Evolutionary conservation across 805 yeast genomes (phyloP).

Genomic region (Candida andamanensis): DNA sequence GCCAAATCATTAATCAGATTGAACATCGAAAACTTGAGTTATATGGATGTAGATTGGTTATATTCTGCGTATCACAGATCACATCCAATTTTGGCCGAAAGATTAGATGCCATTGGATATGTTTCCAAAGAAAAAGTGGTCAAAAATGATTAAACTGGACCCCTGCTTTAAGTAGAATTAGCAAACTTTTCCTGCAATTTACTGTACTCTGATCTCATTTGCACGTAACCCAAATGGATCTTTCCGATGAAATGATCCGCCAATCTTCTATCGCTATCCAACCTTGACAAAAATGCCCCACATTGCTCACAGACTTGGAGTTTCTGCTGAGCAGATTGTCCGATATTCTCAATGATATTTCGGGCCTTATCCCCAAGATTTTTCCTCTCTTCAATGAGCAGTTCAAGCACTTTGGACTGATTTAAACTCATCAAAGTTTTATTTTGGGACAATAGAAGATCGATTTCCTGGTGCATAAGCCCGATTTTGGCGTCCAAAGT

Average conservation of each 20-base stretch:
- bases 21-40: slow-evolving; percentile 73
- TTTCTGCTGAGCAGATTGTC: slow-evolving; percentile 85
- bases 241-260: slow-evolving; percentile 90
- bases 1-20: slow-evolving; percentile 68
- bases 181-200: slow-evolving; percentile 24
- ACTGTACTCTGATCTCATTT: slow-evolving; percentile 56
- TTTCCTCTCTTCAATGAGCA: slow-evolving; percentile 44
- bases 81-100: slow-evolving; percentile 89
- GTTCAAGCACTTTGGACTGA: slow-evolving; percentile 45
- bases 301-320: slow-evolving; percentile 86
- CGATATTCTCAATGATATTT: slow-evolving; percentile 62
- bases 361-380: slow-evolving; percentile 52
- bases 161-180: no score
- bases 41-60: slow-evolving; percentile 86
- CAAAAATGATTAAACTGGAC: slow-evolving; percentile 5
- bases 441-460: slow-evolving; percentile 44
- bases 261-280: slow-evolving; percentile 82
- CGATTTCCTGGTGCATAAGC: slow-evolving; percentile 62
- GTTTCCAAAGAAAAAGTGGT: slow-evolving; percentile 31
- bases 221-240: slow-evolving; percentile 76
- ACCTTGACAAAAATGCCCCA: slow-evolving; percentile 79
- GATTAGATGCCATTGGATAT: slow-evolving; percentile 69
- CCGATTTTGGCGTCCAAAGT: slow-evolving; percentile 58
- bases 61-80: slow-evolving; percentile 85
- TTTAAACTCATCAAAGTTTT: slow-evolving; percentile 47